Conservation (phyloP, 192 early-diverging fungal species). For the Obelidium mucronatum region DNA sequence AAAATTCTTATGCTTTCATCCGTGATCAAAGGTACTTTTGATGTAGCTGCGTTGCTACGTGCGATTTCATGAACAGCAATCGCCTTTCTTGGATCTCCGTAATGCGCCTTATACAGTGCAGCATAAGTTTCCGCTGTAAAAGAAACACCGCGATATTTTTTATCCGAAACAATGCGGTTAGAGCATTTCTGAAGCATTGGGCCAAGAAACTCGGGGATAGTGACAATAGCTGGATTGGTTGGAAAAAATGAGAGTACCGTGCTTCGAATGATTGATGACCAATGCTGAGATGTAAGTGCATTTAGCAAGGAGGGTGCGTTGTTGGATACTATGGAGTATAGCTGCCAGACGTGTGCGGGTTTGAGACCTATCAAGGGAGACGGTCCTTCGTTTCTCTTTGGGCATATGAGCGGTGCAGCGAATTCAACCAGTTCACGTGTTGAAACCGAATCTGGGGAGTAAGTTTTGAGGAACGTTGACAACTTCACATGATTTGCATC, state of each 20-base stretch:
- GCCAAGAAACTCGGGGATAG: not conserved
- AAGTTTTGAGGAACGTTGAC: no score
- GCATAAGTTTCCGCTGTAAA: not conserved
- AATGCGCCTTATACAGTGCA: not conserved
- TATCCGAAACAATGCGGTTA: not conserved
- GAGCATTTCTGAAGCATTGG: not conserved
- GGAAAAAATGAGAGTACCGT: constrained; percentile 1
- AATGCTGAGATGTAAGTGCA: not conserved
- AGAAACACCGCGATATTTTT: not conserved
- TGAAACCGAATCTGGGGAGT: no score
- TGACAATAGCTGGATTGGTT: not conserved
- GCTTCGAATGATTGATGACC: not conserved
- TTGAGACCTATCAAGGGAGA: not conserved
- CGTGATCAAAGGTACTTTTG: not conserved
- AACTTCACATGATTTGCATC: no score
- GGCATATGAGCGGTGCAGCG: no score
- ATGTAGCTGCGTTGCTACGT: not conserved
- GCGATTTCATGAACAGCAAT: constrained; percentile 17
- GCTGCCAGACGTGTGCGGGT: not conserved
- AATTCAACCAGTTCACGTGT: no score
- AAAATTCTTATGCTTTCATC: constrained; percentile 8
- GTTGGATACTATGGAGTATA: not conserved
- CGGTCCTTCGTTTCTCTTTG: no score
- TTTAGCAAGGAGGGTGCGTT: not conserved
- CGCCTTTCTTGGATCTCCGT: constrained; percentile 16